Evolutionary conservation across 805 yeast genomes (phyloP), one percentile per base, ranked within the genome.

Genomic region (Pichia pseudocactophila): DNA sequence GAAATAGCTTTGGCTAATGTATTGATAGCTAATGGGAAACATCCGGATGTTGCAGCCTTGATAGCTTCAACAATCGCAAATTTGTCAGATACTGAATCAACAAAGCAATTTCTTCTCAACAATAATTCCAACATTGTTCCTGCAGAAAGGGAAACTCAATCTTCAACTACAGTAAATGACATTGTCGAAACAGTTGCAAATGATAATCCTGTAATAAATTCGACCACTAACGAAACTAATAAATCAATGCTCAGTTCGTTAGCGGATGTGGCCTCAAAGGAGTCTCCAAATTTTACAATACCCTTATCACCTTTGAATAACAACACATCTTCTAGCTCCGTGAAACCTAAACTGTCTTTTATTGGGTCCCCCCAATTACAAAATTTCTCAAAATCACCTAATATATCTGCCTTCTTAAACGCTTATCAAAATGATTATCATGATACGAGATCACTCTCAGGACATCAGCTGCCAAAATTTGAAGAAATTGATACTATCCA

Each of bases 1-100:
- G 77, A 74, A 40, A 68, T 77, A 27, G 72, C 76, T 44, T 55
- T 64, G 20, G 78, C 74, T 17, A 69, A 68, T 46, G 70, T 68
- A n/a, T 55, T 72, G 16, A 68, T 73, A 16, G 68, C 71, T 6
- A 59, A 65, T 47, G 81, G 81, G 0, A 61, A 68, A 33, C 74
- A 73, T 41, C 81, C 81, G 0, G 64, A 60, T 7, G 57, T 63
- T 19, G 62, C 63, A 3, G 48, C 56, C 13, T 53, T 58, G 10
- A 47, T 55, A 4, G 58, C 56, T 5, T 50, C 58, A n/a, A 49
- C 55, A 2, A 26, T 54, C n/a, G 50, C 51, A 35, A 56, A 51
- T 6, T 32, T 58, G 2, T 54, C 54, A 1, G 43, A 48, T 20
- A 42, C 49, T 8, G 50, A 44, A 12, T 49, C 47, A 25, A 45